A percentile compares a stretch with the other conserved stretches of the same genome.
Conservation (phyloP, 257 asterid genomes). For the Solanum raphanifolium region DNA sequence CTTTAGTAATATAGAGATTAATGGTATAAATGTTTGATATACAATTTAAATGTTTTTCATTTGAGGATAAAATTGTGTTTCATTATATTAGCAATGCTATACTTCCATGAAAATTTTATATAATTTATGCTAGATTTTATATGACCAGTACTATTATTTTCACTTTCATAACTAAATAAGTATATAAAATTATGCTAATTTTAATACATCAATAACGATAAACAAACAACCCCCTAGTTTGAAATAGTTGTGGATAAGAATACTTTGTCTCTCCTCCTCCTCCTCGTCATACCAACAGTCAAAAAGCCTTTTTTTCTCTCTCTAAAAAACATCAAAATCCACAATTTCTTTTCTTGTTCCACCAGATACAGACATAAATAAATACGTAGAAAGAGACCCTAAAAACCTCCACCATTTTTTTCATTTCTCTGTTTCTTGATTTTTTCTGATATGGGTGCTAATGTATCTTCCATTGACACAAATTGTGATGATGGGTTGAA, state of each 20-base stretch:
- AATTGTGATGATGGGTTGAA: conserved; percentile 8
- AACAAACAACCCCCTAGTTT: no score
- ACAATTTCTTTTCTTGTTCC: not conserved
- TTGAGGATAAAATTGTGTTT: no score
- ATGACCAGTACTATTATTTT: not conserved
- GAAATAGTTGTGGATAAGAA: not conserved
- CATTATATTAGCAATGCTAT: no score
- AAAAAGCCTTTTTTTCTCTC: not conserved
- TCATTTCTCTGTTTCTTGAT: not conserved
- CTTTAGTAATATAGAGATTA: no score
- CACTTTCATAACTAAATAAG: no score
- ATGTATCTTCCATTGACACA: conserved; percentile 21
- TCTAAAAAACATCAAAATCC: not conserved
- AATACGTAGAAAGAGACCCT: not conserved
- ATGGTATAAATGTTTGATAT: no score
- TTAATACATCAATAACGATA: not conserved
- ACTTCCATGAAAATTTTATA: no score
- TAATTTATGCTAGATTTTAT: not conserved
- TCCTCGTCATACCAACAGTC: not conserved
- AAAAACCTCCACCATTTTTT: not conserved
- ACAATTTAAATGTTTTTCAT: no score
- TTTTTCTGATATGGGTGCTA: conserved; percentile 47
- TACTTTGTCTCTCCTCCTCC: not conserved
- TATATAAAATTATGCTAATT: no score
- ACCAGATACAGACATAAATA: not conserved